Base-by-base conservation (phyloP, 305 asterid species). In the Salvia sclarea region DNA sequence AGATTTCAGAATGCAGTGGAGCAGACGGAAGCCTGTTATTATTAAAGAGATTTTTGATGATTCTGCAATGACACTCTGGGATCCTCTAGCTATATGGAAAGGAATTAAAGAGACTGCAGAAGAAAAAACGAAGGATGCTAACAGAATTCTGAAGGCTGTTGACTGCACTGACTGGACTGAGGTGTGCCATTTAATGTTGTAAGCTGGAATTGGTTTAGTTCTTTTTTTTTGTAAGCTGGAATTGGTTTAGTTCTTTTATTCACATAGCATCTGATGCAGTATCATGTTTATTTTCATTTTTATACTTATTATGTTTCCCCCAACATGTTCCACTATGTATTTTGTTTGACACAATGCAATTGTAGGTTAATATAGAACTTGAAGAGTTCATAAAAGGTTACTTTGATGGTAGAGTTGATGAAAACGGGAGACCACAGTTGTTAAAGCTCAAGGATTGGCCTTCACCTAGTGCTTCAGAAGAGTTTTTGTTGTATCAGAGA, bases 371-470 rank as follows among this genome's bases (percentile, higher is more conserved):
- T 81, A 80, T 94, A 70, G 83, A 78, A 66, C 93, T 92, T 56
- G 88, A 82, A 79, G 92, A 91, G 78, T 94, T 94, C 83, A 69
- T 94, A 69, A 83, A 79, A 73, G 99, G 98, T 77, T 94, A 91
- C 75, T 81, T 80, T 71, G 89, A 85, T 56, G 99, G 98, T 74
- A 85, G 96, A 83, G 50, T 77, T 77, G 61, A 75, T 76, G 94
- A 88, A 79, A 83, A 80, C 68, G 98, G 92, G 69, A 70, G 61
- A 83, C 82, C 80, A 54, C 89, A 89, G 75, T 69, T 89, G 74
- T 80, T 94, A 69, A 94, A 89, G 80, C 80, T 94, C 81, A 89
- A 94, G 85, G 98, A 91, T 75, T 94, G 99, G 99, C 99, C 99
- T 66, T 86, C 98, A 41, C 97, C 96, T 53, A 75, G 90, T 80